Evolutionary conservation across 2,329 filamentous ascomycete genomes (phyloP).

Genomic region (Tolypocladium endophyticum): DNA sequence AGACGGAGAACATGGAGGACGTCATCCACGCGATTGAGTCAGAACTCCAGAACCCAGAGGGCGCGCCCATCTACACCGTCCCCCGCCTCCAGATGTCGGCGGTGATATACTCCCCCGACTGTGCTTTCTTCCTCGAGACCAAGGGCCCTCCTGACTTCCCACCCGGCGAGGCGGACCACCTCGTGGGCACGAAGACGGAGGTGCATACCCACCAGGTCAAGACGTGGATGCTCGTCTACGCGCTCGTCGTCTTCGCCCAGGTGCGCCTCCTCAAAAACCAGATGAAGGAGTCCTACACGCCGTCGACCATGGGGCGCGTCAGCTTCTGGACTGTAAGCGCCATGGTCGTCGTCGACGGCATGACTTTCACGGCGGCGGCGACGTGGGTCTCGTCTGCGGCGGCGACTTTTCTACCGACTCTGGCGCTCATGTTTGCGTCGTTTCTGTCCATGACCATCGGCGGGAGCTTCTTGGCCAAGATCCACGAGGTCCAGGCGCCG

Average conservation of each 20-base stretch:
- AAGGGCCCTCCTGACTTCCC: constrained; percentile 50
- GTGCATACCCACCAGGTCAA: constrained; percentile 46
- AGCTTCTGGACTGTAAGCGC: constrained; percentile 52
- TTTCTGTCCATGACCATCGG: constrained; percentile 49
- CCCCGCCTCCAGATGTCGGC: constrained; percentile 52
- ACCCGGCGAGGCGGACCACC: constrained; percentile 40
- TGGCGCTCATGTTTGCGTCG: constrained; percentile 38
- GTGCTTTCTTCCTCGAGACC: constrained; percentile 54
- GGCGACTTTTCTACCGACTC: constrained; percentile 44
- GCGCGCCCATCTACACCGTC: constrained; percentile 42
- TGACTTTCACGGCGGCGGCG: constrained; percentile 45
- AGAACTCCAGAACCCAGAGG: constrained; percentile 51
- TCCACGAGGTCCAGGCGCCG: constrained; percentile 46
- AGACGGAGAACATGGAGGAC: constrained; percentile 21
- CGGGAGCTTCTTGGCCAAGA: constrained; percentile 46
- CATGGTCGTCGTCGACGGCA: constrained; percentile 53
- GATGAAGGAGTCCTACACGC: constrained; percentile 56
- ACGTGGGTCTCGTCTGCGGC: constrained; percentile 46
- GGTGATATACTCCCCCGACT: constrained; percentile 58
- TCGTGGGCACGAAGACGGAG: constrained; percentile 51
- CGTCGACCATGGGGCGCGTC: constrained; percentile 55
- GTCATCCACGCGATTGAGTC: constrained; percentile 46
- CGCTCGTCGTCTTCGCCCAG: constrained; percentile 48
- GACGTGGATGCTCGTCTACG: constrained; percentile 47
- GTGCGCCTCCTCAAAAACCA: constrained; percentile 52